Evolutionary conservation across 2,329 filamentous ascomycete species (phyloP).

Genomic region (Periglandula ipomoeae): DNA sequence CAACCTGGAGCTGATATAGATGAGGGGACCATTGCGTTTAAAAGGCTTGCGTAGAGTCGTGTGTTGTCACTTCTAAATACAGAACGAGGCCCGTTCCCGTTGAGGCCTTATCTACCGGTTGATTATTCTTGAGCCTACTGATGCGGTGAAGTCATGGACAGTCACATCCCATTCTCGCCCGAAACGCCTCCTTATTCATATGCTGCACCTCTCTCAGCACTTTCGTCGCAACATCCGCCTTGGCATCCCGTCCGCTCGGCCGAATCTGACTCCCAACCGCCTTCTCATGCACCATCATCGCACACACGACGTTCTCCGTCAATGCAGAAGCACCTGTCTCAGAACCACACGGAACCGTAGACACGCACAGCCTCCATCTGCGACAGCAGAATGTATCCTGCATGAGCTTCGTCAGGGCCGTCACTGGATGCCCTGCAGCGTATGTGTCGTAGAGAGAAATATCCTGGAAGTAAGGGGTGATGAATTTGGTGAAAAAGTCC

Average conservation of each 20-base stretch:
- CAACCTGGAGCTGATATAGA: background rate
- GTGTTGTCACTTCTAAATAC: background rate
- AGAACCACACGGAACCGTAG: conserved; percentile 29
- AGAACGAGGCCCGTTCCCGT: no score
- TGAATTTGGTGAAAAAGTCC: conserved; percentile 64
- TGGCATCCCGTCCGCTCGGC: conserved; percentile 63
- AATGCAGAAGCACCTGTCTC: conserved; percentile 32
- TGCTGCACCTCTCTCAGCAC: conserved; percentile 40
- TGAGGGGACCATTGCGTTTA: background rate
- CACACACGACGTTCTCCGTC: conserved; percentile 51
- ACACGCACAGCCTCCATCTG: conserved; percentile 44
- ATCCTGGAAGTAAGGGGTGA: conserved; percentile 72
- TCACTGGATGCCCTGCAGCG: conserved; percentile 79
- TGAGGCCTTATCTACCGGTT: no score
- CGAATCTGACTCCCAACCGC: conserved; percentile 54
- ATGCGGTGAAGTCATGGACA: conserved; percentile 34
- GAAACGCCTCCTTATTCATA: conserved; percentile 47
- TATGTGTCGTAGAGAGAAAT: conserved; percentile 84
- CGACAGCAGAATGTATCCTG: conserved; percentile 56
- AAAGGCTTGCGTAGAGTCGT: background rate
- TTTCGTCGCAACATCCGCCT: conserved; percentile 53
- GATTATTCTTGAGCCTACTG: background rate
- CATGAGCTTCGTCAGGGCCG: conserved; percentile 57
- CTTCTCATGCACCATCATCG: conserved; percentile 64
- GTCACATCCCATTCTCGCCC: conserved; percentile 50